phyloP scores from a whole-genome alignment of 1,284 basidiomycete genomes.

The Peniophora sp. region DNA sequence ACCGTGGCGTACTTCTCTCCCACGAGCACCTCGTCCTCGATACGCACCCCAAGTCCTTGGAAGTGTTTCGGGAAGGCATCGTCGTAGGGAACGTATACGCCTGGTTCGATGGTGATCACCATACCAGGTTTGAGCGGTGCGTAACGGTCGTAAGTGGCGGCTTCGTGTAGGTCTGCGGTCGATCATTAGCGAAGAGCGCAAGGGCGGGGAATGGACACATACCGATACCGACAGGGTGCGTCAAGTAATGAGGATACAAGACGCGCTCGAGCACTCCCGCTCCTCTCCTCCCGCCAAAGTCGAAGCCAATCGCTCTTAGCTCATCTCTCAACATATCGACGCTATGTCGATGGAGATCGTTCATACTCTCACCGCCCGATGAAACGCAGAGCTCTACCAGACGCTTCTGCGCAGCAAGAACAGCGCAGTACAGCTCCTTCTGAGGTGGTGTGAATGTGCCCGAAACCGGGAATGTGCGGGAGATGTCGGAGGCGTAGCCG shows the following conservation, averaged over 20 bases:
- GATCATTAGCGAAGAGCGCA: conserved; percentile 4
- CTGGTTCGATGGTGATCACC: conserved; percentile 84
- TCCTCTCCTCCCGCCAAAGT: conserved; percentile 27
- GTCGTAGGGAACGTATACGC: conserved; percentile 79
- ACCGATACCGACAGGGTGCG: conserved; percentile 81
- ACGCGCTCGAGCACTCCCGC: conserved; percentile 65
- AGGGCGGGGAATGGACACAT: conserved; percentile 22
- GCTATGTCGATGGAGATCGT: conserved; percentile 76
- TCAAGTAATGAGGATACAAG: conserved; percentile 83
- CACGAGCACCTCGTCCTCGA: conserved; percentile 89
- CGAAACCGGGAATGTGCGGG: conserved; percentile 84
- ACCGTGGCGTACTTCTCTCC: conserved; percentile 61
- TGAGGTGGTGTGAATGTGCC: conserved; percentile 80
- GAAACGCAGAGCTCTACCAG: conserved; percentile 61
- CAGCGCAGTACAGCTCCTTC: conserved; percentile 80
- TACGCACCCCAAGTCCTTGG: conserved; percentile 84
- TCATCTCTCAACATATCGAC: conserved; percentile 67
- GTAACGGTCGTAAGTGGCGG: conserved; percentile 41
- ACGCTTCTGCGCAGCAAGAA: conserved; percentile 70
- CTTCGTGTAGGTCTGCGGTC: conserved; percentile 73
- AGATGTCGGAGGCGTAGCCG: conserved; percentile 95
- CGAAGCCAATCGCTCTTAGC: conserved; percentile 79
- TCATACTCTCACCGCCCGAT: conserved; percentile 45
- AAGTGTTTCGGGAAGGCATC: conserved; percentile 76
- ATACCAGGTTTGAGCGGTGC: conserved; percentile 63